These are phyloP conservation scores for Ceratobasidium sp. DNA, from an alignment of 1,284 basidiomycete genomes.

Conservation along the genomic window DNA sequence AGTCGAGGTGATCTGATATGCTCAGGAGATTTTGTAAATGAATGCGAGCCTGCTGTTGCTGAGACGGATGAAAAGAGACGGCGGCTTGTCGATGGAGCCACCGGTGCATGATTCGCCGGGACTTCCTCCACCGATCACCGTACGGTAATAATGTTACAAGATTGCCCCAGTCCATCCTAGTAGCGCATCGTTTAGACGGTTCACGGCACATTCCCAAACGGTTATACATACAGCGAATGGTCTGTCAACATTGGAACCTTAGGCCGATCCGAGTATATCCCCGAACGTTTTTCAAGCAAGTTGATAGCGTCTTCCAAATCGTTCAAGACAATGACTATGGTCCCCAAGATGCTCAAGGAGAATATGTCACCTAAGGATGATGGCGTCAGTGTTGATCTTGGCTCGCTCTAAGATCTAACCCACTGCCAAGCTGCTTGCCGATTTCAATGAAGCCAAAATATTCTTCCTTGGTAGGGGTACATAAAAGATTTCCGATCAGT, in stretches of 20 bases:
- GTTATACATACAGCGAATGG: background rate
- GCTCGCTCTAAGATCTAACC: background rate
- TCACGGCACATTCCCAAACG: background rate
- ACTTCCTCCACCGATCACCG: constrained; percentile 30
- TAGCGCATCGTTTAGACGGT: background rate
- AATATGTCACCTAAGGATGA: background rate
- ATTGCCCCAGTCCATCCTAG: constrained; percentile 13
- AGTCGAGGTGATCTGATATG: background rate
- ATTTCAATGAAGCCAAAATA: constrained; percentile 1
- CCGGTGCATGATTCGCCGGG: constrained; percentile 19
- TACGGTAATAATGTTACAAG: constrained; percentile 6
- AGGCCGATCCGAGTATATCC: constrained; percentile 16
- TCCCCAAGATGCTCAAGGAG: background rate
- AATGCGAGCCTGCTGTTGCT: constrained; percentile 7
- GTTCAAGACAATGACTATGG: background rate
- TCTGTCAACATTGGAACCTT: background rate
- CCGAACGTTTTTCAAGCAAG: constrained; percentile 10
- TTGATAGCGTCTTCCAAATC: background rate
- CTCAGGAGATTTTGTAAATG: constrained; percentile 19
- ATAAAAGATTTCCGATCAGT: background rate
- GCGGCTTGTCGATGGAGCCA: constrained; percentile 24
- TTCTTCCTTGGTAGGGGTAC: background rate
- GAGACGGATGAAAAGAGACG: background rate
- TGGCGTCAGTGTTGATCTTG: background rate
- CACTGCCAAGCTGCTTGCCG: background rate